Conservation (phyloP, 2,329 filamentous ascomycete species). For the Ampelomyces quisqualis region DNA sequence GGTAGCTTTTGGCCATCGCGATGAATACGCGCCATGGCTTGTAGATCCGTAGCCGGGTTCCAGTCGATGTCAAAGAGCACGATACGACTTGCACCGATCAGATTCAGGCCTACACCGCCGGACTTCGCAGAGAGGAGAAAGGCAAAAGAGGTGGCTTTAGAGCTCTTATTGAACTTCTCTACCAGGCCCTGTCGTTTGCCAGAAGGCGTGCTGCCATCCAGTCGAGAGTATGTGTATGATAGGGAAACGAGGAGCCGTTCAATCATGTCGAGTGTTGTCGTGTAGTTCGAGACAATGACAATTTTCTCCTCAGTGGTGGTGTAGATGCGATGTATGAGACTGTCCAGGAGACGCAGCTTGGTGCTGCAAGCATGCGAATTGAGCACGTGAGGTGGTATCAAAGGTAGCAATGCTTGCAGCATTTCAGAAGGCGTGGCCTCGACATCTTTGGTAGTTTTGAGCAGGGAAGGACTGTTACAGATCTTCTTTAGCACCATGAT, state of each 20-base stretch:
- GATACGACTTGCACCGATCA: conserved; percentile 69
- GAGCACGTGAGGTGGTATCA: conserved; percentile 58
- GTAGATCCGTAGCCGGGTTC: conserved; percentile 72
- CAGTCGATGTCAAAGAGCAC: conserved; percentile 74
- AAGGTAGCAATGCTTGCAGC: conserved; percentile 48
- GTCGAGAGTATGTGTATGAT: conserved; percentile 63
- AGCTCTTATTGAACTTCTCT: conserved; percentile 66
- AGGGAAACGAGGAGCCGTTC: conserved; percentile 61
- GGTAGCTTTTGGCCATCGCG: conserved; percentile 68
- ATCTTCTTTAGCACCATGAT: conserved; percentile 74
- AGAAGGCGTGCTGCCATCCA: conserved; percentile 67
- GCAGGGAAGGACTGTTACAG: conserved; percentile 68
- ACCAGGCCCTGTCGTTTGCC: conserved; percentile 67
- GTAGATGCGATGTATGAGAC: conserved; percentile 62
- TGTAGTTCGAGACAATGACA: conserved; percentile 75
- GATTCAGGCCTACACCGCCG: conserved; percentile 68
- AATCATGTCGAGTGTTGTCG: conserved; percentile 68
- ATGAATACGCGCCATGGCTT: conserved; percentile 74
- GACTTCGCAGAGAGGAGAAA: conserved; percentile 73
- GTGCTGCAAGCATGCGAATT: conserved; percentile 60
- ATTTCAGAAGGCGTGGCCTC: conserved; percentile 52
- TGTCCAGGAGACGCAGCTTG: conserved; percentile 68
- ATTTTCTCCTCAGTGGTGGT: conserved; percentile 67
- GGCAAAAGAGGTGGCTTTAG: conserved; percentile 60
- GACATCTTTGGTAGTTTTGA: conserved; percentile 54